phyloP scores from a whole-genome alignment of 345 rosid genomes.

The Salix arbutifolia region DNA sequence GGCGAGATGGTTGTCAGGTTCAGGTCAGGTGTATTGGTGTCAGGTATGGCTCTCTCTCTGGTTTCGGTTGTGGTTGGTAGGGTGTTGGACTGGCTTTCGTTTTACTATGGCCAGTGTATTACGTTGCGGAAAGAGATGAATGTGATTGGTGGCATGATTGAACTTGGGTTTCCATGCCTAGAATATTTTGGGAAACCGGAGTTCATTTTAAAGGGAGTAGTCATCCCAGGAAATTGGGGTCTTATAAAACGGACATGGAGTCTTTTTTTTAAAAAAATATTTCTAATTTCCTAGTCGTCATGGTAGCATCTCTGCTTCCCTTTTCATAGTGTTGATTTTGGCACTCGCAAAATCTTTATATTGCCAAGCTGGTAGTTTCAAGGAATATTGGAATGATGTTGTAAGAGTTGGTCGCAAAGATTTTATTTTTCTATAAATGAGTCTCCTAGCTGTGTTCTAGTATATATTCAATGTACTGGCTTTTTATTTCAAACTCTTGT shows the following conservation, averaged over 20 bases:
- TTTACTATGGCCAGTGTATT: slow-evolving; percentile 1
- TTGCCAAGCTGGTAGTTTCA: slow-evolving; percentile 4
- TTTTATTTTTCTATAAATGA: not conserved
- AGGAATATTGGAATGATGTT: not conserved
- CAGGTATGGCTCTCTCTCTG: slow-evolving; percentile 27
- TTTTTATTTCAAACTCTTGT: not conserved
- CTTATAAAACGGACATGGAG: slow-evolving; percentile 5
- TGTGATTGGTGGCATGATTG: slow-evolving; percentile 3
- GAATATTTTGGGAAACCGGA: slow-evolving; percentile 16
- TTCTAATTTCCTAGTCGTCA: not conserved
- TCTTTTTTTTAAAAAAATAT: not conserved
- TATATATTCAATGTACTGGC: not conserved
- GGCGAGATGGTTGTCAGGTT: slow-evolving; percentile 19
- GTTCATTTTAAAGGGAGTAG: slow-evolving; percentile 4
- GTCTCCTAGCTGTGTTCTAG: not conserved
- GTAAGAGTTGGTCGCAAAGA: not conserved
- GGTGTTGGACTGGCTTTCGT: slow-evolving; percentile 22
- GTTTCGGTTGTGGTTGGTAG: slow-evolving; percentile 18
- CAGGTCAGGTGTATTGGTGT: slow-evolving; percentile 25
- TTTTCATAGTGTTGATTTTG: slow-evolving; percentile 17
- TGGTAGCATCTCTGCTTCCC: slow-evolving; percentile 1
- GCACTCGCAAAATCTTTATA: slow-evolving; percentile 13
- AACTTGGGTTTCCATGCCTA: slow-evolving; percentile 10
- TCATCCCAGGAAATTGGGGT: slow-evolving; percentile 3
- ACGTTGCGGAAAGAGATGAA: not conserved